Evolutionary conservation across 2,329 filamentous ascomycete genomes (phyloP).

Genomic region (Xylaria sp.): DNA sequence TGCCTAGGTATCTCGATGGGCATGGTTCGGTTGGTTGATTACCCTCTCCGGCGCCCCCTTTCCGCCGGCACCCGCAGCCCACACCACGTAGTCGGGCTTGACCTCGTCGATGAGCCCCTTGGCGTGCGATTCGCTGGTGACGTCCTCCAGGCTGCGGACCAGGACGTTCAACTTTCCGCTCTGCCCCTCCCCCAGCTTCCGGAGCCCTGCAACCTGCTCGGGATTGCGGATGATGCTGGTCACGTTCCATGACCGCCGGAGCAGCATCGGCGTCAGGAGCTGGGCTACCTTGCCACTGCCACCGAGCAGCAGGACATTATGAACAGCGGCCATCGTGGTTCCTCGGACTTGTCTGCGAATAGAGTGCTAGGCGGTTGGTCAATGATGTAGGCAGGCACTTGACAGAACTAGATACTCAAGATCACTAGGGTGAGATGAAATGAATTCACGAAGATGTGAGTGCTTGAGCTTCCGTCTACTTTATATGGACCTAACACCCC

Average conservation of each 20-base stretch:
- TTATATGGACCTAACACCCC: not conserved
- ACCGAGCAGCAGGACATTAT: conserved; percentile 72
- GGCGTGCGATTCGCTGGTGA: conserved; percentile 65
- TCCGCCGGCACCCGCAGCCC: conserved; percentile 67
- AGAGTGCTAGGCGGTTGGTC: not conserved
- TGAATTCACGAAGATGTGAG: not conserved
- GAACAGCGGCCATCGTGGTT: conserved; percentile 19
- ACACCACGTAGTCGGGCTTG: conserved; percentile 68
- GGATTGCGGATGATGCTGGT: conserved; percentile 76
- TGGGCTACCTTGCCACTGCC: conserved; percentile 81
- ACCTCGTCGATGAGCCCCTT: conserved; percentile 63
- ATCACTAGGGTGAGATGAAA: not conserved
- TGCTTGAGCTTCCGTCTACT: not conserved
- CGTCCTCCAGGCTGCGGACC: conserved; percentile 71
- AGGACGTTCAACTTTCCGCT: conserved; percentile 70
- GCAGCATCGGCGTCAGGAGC: conserved; percentile 73
- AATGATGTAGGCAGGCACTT: not conserved
- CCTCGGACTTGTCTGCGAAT: not conserved
- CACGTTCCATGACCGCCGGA: conserved; percentile 74
- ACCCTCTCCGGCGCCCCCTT: conserved; percentile 58
- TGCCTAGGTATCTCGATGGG: not conserved
- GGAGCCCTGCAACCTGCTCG: conserved; percentile 67
- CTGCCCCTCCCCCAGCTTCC: conserved; percentile 60
- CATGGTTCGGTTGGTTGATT: conserved; percentile 2
- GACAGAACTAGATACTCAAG: not conserved